Evolutionary conservation across 176 grass and related monocot species (phyloP).

Genomic region (Triticum monococcum): DNA sequence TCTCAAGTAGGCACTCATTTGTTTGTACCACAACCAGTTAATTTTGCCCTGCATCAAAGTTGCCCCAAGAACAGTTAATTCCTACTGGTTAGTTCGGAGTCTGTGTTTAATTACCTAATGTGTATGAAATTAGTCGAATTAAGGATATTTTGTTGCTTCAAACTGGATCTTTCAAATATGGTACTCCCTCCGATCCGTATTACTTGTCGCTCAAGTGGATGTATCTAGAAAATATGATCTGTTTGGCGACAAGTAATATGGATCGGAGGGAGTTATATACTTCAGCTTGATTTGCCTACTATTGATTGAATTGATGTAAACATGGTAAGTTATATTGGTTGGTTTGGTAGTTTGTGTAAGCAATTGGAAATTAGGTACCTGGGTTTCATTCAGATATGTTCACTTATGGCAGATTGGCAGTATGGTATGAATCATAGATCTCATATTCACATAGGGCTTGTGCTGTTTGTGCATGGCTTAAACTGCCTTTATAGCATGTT

Average conservation of each 20-base stretch:
- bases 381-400: not conserved
- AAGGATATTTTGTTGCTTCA: not conserved
- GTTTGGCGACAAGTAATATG: too few species aligned
- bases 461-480: not conserved
- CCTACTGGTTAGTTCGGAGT: not conserved
- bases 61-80: not conserved
- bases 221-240: too few species aligned
- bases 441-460: not conserved
- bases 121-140: not conserved
- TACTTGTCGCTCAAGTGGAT: too few species aligned
- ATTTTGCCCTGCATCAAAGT: not conserved
- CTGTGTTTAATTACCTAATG: not conserved
- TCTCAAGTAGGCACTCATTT: not conserved
- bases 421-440: not conserved
- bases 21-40: not conserved
- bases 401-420: not conserved
- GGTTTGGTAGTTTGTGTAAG: not conserved
- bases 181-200: too few species aligned
- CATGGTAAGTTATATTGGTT: not conserved
- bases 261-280: too few species aligned
- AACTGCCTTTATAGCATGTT: not conserved
- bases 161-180: not conserved
- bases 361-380: not conserved
- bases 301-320: not conserved
- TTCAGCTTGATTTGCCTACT: not conserved